Evolutionary conservation across 805 yeast species (phyloP).

Genomic region (Metschnikowia hibisci): DNA sequence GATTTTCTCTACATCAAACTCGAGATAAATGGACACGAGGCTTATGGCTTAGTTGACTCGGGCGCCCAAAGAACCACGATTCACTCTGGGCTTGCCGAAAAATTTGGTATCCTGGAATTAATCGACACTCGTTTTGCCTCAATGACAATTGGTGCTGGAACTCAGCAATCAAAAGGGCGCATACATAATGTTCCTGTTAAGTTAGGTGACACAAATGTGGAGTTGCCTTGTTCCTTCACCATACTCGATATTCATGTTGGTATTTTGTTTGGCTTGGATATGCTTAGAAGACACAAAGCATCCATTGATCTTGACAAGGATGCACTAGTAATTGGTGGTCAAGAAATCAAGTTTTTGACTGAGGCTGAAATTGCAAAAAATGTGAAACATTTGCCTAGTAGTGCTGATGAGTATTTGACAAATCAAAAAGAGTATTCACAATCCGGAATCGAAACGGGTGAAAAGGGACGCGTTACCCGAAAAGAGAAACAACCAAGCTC

Average conservation of each 20-base stretch:
- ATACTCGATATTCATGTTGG: conserved; percentile 67
- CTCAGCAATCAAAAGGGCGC: conserved; percentile 70
- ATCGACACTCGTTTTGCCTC: conserved; percentile 80
- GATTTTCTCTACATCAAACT: conserved; percentile 79
- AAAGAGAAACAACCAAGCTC: not conserved
- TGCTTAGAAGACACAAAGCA: conserved; percentile 87
- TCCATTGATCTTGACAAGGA: conserved; percentile 67
- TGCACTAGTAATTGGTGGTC: conserved; percentile 65
- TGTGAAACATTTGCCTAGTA: conserved; percentile 6
- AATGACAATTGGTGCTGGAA: conserved; percentile 88
- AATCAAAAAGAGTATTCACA: not conserved
- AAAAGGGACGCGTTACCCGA: not conserved
- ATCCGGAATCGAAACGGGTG: not conserved
- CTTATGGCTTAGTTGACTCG: conserved; percentile 92
- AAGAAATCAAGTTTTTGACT: conserved; percentile 65
- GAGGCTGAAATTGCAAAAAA: conserved; percentile 61
- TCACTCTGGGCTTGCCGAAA: conserved; percentile 71
- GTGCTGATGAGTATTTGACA: not conserved
- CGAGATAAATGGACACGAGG: conserved; percentile 72
- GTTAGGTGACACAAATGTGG: conserved; percentile 51
- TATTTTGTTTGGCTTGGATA: conserved; percentile 79
- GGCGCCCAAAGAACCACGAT: conserved; percentile 93
- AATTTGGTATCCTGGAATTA: conserved; percentile 62
- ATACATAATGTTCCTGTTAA: conserved; percentile 86
- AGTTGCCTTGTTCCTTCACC: conserved; percentile 38